Percentiles rank a stretch among this genome's conserved stretches.
These are phyloP conservation scores for Prunus persica DNA, from an alignment of 306 rosid species.

Conservation along the genomic window Prunus_persica_NCBIv2 NC_034009.1:979001-979500, in stretches of 20 bases:
- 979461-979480: fast-evolving
- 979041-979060: not conserved
- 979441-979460: no score
- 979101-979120: not conserved
- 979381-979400: fast-evolving
- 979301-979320: no score
- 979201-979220: not conserved
- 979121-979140: not conserved
- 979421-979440: fast-evolving
- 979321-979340: no score
- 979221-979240: not conserved
- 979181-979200: not conserved
- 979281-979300: not conserved
- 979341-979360: no score
- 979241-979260: not conserved
- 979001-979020: not conserved
- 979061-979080: not conserved
- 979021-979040: not conserved
- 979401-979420: no score
- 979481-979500: no score
- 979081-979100: not conserved
- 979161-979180: not conserved
- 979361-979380: no score
- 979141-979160: not conserved
- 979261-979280: no score